Conservation (phyloP, 805 yeast species). For the Hanseniaspora meyeri region DNA sequence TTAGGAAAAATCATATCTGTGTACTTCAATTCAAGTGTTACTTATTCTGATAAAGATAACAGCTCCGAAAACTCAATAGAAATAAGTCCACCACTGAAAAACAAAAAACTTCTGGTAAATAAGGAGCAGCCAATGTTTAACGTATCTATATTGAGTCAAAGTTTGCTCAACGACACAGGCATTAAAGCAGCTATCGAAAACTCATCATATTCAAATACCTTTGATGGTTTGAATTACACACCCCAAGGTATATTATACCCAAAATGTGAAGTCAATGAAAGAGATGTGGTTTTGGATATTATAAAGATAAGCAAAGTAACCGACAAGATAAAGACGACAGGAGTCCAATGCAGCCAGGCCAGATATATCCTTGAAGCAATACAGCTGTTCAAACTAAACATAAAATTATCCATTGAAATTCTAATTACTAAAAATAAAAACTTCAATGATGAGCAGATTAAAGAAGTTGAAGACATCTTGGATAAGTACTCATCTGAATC, state of each 20-base stretch:
- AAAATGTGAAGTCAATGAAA: slow-evolving; percentile 36
- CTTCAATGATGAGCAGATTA: slow-evolving; percentile 37
- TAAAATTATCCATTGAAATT: slow-evolving; percentile 50
- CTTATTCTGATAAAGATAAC: background rate
- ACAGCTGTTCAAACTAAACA: slow-evolving; percentile 35
- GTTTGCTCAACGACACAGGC: slow-evolving; percentile 28
- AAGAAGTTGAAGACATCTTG: slow-evolving; percentile 34
- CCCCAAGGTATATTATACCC: slow-evolving; percentile 45
- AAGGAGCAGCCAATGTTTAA: slow-evolving; percentile 20
- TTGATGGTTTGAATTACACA: slow-evolving; percentile 50
- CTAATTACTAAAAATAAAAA: slow-evolving; percentile 43
- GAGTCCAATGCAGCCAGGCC: slow-evolving; percentile 51
- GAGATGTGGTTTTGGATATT: slow-evolving; percentile 44
- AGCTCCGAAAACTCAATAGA: background rate
- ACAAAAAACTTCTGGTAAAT: slow-evolving; percentile 9
- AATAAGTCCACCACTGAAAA: background rate
- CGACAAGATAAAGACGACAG: slow-evolving; percentile 43
- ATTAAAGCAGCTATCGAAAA: slow-evolving; percentile 30
- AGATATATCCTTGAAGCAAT: slow-evolving; percentile 43
- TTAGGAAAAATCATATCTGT: slow-evolving; percentile 12
- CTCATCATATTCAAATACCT: slow-evolving; percentile 27
- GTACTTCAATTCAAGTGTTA: background rate
- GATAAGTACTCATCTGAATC: slow-evolving; percentile 33
- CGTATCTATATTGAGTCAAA: slow-evolving; percentile 24
- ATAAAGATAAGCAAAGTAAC: slow-evolving; percentile 49